A percentile compares a stretch with the other conserved stretches of the same genome.
These are phyloP conservation scores for Trichoderma erinaceum DNA, from an alignment of 495 filamentous ascomycete genomes.

Conservation along the genomic window DNA sequence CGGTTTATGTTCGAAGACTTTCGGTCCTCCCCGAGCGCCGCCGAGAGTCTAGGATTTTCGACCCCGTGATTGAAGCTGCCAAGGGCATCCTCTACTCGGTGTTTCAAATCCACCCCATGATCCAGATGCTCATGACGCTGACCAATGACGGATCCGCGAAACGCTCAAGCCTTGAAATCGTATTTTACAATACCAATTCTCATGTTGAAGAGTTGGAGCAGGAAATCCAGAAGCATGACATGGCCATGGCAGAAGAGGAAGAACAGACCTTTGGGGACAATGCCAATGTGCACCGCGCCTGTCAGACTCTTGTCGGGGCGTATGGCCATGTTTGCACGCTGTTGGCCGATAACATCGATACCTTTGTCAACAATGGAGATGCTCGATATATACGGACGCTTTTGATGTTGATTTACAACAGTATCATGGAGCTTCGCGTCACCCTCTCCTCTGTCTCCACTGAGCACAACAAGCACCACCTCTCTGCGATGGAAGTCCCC, in stretches of 20 bases:
- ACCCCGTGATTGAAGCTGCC: slow-evolving; percentile 69
- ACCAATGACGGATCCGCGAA: slow-evolving; percentile 60
- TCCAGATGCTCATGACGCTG: slow-evolving; percentile 64
- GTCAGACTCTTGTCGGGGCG: slow-evolving; percentile 64
- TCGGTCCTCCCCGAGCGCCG: slow-evolving; percentile 81
- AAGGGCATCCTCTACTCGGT: slow-evolving; percentile 85
- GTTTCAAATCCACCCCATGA: slow-evolving; percentile 70
- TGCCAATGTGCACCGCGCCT: slow-evolving; percentile 59
- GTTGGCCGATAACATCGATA: slow-evolving; percentile 60
- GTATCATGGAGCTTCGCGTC: slow-evolving; percentile 65
- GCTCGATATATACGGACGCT: slow-evolving; percentile 73
- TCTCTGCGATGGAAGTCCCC: slow-evolving; percentile 15
- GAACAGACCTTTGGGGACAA: slow-evolving; percentile 50
- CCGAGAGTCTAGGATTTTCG: slow-evolving; percentile 49
- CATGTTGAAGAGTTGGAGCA: slow-evolving; percentile 71
- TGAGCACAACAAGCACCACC: not conserved
- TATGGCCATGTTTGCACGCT: slow-evolving; percentile 71
- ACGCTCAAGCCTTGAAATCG: slow-evolving; percentile 67
- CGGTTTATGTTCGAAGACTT: slow-evolving; percentile 64
- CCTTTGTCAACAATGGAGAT: slow-evolving; percentile 68
- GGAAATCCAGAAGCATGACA: slow-evolving; percentile 60
- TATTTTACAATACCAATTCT: slow-evolving; percentile 68
- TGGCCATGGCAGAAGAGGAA: slow-evolving; percentile 39
- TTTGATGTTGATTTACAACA: slow-evolving; percentile 74
- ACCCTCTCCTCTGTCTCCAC: slow-evolving; percentile 26